Percentiles rank a stretch among this genome's conserved stretches.
phyloP scores from a whole-genome alignment of 1,139 yeast species.

The Geotrichum carabidarum region DNA sequence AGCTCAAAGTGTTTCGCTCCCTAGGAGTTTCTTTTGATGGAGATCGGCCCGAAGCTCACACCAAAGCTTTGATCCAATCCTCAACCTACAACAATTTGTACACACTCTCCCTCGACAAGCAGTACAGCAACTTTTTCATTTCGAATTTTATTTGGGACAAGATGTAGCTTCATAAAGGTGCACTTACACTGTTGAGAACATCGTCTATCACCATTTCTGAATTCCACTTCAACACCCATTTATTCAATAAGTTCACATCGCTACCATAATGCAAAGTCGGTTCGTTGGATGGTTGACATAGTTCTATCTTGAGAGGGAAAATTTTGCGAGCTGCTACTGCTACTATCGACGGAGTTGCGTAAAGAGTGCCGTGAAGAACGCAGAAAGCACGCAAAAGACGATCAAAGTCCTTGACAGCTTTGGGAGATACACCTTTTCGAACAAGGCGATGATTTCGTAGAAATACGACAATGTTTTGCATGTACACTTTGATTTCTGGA shows the following conservation, averaged over 20 bases:
- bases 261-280: constrained; percentile 52
- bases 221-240: constrained; percentile 44
- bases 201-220: constrained; percentile 47
- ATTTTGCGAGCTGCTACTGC: constrained; percentile 45
- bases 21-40: constrained; percentile 38
- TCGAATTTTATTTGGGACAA: constrained; percentile 68
- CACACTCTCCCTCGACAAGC: constrained; percentile 51
- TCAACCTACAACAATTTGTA: constrained; percentile 47
- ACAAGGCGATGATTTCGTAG: constrained; percentile 50
- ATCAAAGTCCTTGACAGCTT: constrained; percentile 42
- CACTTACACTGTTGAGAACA: constrained; percentile 44
- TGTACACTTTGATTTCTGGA: constrained; percentile 49
- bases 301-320: constrained; percentile 44
- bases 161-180: constrained; percentile 40
- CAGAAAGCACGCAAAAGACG: constrained; percentile 42
- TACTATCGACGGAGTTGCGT: constrained; percentile 49
- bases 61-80: constrained; percentile 49
- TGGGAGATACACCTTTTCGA: constrained; percentile 47
- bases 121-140: constrained; percentile 58
- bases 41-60: constrained; percentile 33
- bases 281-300: constrained; percentile 44
- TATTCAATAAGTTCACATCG: constrained; percentile 41
- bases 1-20: constrained; percentile 38
- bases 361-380: constrained; percentile 40
- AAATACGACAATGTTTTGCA: constrained; percentile 50